Evolutionary conservation across 148 eudicot species (phyloP), one percentile per base, ranked within the genome.

Genomic region (Dianthus caryophyllus): DNA sequence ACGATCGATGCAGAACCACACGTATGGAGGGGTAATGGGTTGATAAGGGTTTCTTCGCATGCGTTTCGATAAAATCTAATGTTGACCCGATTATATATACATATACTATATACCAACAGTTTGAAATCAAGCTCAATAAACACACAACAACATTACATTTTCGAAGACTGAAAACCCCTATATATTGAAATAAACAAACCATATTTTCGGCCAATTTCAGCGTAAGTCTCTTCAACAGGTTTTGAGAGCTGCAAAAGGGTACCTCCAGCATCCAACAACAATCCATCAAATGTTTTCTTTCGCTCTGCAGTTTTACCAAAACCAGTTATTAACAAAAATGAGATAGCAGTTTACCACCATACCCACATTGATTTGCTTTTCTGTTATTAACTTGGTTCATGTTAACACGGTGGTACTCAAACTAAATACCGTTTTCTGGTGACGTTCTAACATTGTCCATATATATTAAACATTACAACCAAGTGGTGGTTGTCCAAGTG

Each of bases 231-330:
- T 68, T 82, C 96, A 43, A 94, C 98, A n/a, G 98, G 98, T 17
- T 82, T 81, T 0, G 83, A 75, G 27, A 94, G 77, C 73, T 94
- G 98, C 86, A 94, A 78, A 60, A 94, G 96, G 17, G 98, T 94
- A 47, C 97, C 97, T 6, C 96, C 98, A 62, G 98, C 98, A 79
- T 94, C 98, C 76, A 94, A 79, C 77, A 94, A 62, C 85, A 94
- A 74, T 44, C 87, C 98, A 75, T 94, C 96, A 76, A 80, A 90
- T 12, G 85, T 85, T 75, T 79, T 87, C 71, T 73, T 20, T 51
- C 79, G 75, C 49, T 61, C 94, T 84, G 61, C 76, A 84, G 44
- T 33, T 36, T 18, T 14, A 20, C 39, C 38, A 33, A 16, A 75
- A 68, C 50, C 47, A 61, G 16, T 30, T 29, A 5, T 1, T n/a